Conservation (phyloP, 441 rosid genomes). For the Gossypium laxum region DNA sequence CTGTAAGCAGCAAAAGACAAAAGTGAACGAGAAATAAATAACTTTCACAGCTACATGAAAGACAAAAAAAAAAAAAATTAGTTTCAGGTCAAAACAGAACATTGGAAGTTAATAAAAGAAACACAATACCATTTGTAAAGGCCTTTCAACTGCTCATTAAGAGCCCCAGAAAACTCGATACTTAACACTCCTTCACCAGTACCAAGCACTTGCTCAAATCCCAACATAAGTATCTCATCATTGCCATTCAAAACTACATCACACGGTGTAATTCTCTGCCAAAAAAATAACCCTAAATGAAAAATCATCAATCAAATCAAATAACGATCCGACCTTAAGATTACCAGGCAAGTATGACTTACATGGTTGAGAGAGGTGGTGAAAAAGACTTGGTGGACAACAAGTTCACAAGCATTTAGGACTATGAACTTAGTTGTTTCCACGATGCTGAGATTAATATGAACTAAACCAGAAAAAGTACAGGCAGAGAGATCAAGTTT, state of each 20-base stretch:
- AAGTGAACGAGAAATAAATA: not conserved
- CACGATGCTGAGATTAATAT: conserved; percentile 47
- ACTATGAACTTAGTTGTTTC: conserved; percentile 53
- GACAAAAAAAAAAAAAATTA: not conserved
- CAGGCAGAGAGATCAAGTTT: conserved; percentile 66
- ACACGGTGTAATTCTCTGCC: conserved; percentile 21
- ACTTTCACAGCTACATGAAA: no score
- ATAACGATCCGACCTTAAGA: not conserved
- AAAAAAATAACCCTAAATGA: not conserved
- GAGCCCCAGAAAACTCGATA: conserved; percentile 29
- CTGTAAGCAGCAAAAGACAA: conserved; percentile 24
- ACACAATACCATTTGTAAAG: conserved; percentile 27
- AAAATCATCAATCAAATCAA: not conserved
- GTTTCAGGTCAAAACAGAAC: not conserved
- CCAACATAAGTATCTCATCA: conserved; percentile 33
- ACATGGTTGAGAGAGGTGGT: conserved; percentile 22
- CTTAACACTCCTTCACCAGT: conserved; percentile 28
- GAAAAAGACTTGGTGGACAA: conserved; percentile 40
- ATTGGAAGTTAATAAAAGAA: not conserved
- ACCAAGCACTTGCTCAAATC: conserved; percentile 25
- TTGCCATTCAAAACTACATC: conserved; percentile 27
- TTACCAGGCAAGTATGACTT: not conserved
- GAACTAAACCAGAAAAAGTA: conserved; percentile 51
- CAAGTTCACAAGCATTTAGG: conserved; percentile 84
- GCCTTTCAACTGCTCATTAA: conserved; percentile 34